Percentiles rank a stretch among this genome's conserved stretches.
Conservation (phyloP, 352 stramenopile species). For the Globisporangium acanthophoron region DNA sequence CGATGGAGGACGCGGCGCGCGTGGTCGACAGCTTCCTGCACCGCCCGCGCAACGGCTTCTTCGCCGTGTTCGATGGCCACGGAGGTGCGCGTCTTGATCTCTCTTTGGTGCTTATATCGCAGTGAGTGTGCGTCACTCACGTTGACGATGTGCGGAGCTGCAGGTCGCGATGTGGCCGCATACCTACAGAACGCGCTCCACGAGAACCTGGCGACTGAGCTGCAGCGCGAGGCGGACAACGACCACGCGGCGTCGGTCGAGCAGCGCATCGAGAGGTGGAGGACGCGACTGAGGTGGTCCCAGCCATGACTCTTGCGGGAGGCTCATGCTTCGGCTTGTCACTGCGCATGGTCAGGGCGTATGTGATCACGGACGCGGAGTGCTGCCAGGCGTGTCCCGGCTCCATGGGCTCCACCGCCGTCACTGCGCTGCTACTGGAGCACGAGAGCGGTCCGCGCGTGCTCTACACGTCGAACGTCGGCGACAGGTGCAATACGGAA, state of each 20-base stretch:
- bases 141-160: not conserved
- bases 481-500: conserved; percentile 44
- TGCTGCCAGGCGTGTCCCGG: conserved; percentile 49
- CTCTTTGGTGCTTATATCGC: not conserved
- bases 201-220: conserved; percentile 49
- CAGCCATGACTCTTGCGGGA: not conserved
- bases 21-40: conserved; percentile 68
- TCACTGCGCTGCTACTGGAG: conserved; percentile 48
- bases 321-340: not conserved
- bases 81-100: conserved; percentile 32
- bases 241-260: conserved; percentile 34
- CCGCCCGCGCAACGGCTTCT: conserved; percentile 57
- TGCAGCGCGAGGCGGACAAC: conserved; percentile 19
- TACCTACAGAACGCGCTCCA: conserved; percentile 66
- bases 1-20: conserved; percentile 77
- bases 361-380: conserved; percentile 73
- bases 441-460: conserved; percentile 21
- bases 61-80: conserved; percentile 74
- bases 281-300: not conserved
- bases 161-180: conserved; percentile 61
- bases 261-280: conserved; percentile 54
- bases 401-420: conserved; percentile 53
- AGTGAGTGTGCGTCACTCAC: too few relatives aligned
- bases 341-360: conserved; percentile 29
- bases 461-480: conserved; percentile 66